phyloP scores from a whole-genome alignment of 768 basidiomycete species.

The Mycena chlorophos region DNA sequence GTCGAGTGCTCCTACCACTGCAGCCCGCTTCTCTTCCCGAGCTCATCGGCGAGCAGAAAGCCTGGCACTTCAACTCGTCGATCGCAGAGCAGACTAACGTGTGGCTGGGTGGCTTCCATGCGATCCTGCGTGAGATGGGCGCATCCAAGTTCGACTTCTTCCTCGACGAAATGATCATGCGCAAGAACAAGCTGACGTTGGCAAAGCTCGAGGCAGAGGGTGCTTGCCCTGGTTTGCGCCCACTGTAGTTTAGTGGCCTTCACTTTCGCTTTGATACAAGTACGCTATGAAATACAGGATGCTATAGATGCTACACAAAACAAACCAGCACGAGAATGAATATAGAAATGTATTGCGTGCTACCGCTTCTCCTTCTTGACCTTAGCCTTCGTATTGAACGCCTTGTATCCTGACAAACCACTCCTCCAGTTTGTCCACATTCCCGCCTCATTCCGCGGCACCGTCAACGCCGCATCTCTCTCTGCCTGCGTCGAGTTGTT shows the following conservation, averaged over 20 bases:
- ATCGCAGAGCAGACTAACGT: constrained; percentile 32
- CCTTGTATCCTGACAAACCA: neutral
- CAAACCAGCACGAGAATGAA: neutral
- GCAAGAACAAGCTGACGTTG: too few species aligned
- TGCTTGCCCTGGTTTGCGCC: neutral
- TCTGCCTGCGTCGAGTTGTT: constrained; percentile 1
- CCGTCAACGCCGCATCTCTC: neutral
- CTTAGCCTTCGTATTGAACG: neutral
- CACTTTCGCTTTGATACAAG: too few species aligned
- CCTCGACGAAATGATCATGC: constrained; percentile 3
- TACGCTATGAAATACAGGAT: neutral
- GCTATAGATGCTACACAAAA: neutral
- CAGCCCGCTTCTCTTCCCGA: constrained; percentile 24
- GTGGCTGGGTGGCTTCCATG: constrained; percentile 32
- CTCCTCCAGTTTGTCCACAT: constrained; percentile 4
- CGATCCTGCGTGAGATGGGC: constrained; percentile 27
- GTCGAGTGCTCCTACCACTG: constrained; percentile 9
- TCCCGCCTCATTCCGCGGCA: neutral
- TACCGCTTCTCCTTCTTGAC: neutral
- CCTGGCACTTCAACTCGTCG: constrained; percentile 35
- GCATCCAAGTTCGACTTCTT: constrained; percentile 20
- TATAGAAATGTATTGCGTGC: neutral
- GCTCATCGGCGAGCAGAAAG: constrained; percentile 17
- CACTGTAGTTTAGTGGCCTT: too few species aligned
- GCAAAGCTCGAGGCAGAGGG: neutral